phyloP scores from a whole-genome alignment of 306 rosid genomes.

The Sechiopsis laciniata region DNA sequence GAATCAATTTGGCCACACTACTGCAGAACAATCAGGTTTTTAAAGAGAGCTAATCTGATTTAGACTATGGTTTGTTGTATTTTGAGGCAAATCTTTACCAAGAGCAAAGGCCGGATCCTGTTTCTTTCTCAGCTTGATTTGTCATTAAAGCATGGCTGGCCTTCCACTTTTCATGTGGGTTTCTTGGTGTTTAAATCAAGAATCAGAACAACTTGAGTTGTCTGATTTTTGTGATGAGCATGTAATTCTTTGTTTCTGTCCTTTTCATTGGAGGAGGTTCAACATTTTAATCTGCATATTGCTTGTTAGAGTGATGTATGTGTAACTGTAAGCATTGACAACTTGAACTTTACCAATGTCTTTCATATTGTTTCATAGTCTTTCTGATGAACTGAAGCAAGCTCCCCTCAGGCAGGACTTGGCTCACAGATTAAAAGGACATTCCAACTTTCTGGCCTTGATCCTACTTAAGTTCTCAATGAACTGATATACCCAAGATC shows the following conservation, averaged over 20 bases:
- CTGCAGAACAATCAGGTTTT: constrained; percentile 68
- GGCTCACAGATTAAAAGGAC: constrained; percentile 6
- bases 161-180: constrained; percentile 50
- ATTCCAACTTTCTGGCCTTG: not conserved
- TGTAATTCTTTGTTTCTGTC: constrained; percentile 21
- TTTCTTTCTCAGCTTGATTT: constrained; percentile 33
- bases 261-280: constrained; percentile 35
- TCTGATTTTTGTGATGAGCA: constrained; percentile 29
- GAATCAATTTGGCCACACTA: constrained; percentile 84
- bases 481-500: too few relatives aligned
- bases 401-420: not conserved
- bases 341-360: constrained; percentile 8
- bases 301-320: constrained; percentile 11
- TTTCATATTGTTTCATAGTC: not conserved
- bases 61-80: constrained; percentile 28
- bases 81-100: constrained; percentile 26
- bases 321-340: constrained; percentile 9
- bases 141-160: constrained; percentile 28
- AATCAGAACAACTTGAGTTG: constrained; percentile 34
- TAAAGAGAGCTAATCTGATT: constrained; percentile 79
- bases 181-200: constrained; percentile 29
- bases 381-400: constrained; percentile 6
- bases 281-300: constrained; percentile 24
- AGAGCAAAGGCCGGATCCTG: constrained; percentile 23
- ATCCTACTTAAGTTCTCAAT: too few relatives aligned